phyloP scores from a whole-genome alignment of 192 early-diverging fungal species.

The Coemansia sp. region DNA sequence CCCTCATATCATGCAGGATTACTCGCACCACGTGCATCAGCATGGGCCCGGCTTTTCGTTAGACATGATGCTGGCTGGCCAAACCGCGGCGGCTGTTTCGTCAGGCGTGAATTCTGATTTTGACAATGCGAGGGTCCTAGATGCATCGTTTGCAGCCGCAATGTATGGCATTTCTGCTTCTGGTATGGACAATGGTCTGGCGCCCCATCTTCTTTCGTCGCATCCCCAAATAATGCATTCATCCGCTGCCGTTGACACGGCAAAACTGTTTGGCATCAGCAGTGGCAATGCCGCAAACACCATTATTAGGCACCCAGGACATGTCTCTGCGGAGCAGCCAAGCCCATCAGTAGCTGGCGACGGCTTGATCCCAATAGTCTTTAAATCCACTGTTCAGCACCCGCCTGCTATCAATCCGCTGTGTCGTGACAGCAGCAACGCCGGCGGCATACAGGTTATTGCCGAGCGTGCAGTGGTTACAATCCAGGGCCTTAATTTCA shows the following conservation, averaged over 20 bases:
- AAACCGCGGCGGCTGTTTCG: slow-evolving; percentile 1
- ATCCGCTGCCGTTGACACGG: not conserved
- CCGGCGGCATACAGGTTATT: slow-evolving; percentile 10
- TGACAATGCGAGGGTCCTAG: slow-evolving; percentile 14
- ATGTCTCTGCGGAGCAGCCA: not conserved
- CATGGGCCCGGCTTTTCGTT: slow-evolving; percentile 23
- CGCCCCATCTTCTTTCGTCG: slow-evolving; percentile 18
- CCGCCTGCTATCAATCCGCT: slow-evolving; percentile 38
- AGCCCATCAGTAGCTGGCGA: slow-evolving; percentile 13
- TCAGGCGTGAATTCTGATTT: slow-evolving; percentile 18
- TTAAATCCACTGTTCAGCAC: slow-evolving; percentile 44
- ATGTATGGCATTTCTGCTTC: slow-evolving; percentile 37
- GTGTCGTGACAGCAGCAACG: slow-evolving; percentile 17
- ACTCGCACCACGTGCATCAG: slow-evolving; percentile 38
- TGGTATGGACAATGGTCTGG: slow-evolving; percentile 18
- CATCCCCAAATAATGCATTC: not conserved
- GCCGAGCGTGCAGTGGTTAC: slow-evolving; percentile 53
- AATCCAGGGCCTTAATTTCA: slow-evolving; percentile 71
- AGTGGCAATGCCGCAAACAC: not conserved
- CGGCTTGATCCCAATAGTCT: slow-evolving; percentile 40
- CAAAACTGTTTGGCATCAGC: slow-evolving; percentile 1
- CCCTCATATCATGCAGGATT: slow-evolving; percentile 24
- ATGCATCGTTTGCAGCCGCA: slow-evolving; percentile 41
- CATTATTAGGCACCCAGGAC: not conserved
- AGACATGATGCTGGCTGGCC: slow-evolving; percentile 39